Conservation (phyloP, 306 rosid genomes). For the Prunus salicina region DNA sequence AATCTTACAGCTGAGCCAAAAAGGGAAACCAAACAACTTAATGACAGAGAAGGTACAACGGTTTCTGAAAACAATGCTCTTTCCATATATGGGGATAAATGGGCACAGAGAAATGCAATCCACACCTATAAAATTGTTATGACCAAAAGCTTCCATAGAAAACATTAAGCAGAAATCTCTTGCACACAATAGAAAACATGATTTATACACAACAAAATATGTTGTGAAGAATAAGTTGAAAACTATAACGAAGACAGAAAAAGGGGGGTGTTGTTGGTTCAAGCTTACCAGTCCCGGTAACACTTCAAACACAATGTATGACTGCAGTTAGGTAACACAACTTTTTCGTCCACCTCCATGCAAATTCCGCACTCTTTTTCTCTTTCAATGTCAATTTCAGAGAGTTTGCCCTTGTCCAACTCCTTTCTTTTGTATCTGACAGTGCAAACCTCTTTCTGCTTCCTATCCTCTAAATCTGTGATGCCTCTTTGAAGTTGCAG, state of each 20-base stretch:
- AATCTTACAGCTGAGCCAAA: not conserved
- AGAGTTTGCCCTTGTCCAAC: conserved; percentile 35
- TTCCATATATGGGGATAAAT: not conserved
- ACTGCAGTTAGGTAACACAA: conserved; percentile 82
- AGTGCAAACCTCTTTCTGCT: conserved; percentile 59
- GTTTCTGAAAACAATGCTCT: not conserved
- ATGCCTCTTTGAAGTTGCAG: conserved; percentile 87
- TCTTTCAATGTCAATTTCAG: conserved; percentile 73
- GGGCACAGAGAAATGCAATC: not conserved
- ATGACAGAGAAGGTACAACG: not conserved
- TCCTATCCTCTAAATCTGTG: conserved; percentile 85
- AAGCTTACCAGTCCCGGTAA: conserved; percentile 71
- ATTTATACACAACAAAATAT: not conserved
- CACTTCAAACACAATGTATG: conserved; percentile 80
- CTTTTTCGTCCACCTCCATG: conserved; percentile 74
- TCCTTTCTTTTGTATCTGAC: conserved; percentile 52
- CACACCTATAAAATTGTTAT: not conserved
- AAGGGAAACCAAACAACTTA: not conserved
- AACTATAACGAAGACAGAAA: conserved; percentile 10
- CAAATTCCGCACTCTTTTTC: conserved; percentile 96
- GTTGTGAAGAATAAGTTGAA: not conserved
- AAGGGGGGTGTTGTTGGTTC: not conserved
- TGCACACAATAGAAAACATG: not conserved
- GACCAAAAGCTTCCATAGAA: not conserved
- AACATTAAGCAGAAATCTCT: not conserved